Conservation (phyloP, 2,329 filamentous ascomycete species). For the Capronia americana region DNA sequence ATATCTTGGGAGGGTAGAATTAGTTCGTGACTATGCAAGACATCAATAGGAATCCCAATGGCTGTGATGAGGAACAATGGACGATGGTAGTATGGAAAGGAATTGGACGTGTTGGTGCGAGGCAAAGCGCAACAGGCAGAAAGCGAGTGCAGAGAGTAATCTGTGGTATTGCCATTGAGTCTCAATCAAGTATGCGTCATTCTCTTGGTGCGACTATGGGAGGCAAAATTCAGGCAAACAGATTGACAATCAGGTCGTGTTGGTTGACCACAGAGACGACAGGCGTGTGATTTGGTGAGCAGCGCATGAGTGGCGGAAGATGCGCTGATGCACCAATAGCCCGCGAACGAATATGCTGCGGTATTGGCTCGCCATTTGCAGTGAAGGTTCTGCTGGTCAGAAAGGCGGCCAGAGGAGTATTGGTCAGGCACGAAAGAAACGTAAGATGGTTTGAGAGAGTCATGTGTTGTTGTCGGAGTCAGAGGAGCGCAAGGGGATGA, state of each 20-base stretch:
- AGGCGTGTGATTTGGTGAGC: slow-evolving; percentile 27
- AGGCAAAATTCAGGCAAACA: slow-evolving; percentile 32
- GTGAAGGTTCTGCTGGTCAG: not conserved
- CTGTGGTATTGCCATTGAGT: slow-evolving; percentile 1
- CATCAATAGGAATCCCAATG: not conserved
- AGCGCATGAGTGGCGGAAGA: slow-evolving; percentile 10
- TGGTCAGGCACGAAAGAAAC: slow-evolving; percentile 2
- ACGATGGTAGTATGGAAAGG: not conserved
- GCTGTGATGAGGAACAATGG: not conserved
- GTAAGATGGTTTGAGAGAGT: not conserved
- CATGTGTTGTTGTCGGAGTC: slow-evolving; percentile 1
- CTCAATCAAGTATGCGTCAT: slow-evolving; percentile 24
- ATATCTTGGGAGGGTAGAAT: not conserved
- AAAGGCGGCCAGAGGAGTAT: slow-evolving; percentile 1
- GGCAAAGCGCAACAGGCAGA: slow-evolving; percentile 18
- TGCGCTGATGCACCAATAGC: slow-evolving; percentile 2
- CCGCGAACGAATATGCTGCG: not conserved
- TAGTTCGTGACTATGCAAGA: not conserved
- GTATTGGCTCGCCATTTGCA: not conserved
- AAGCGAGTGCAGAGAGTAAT: slow-evolving; percentile 17
- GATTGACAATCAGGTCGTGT: slow-evolving; percentile 21
- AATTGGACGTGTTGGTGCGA: not conserved
- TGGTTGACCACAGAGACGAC: not conserved
- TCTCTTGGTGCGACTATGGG: slow-evolving; percentile 21
- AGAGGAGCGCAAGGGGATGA: not conserved